Percentiles rank a stretch among this genome's conserved stretches.
phyloP scores from a whole-genome alignment of 2,329 filamentous ascomycete species.

The Emmonsia crescens region DNA sequence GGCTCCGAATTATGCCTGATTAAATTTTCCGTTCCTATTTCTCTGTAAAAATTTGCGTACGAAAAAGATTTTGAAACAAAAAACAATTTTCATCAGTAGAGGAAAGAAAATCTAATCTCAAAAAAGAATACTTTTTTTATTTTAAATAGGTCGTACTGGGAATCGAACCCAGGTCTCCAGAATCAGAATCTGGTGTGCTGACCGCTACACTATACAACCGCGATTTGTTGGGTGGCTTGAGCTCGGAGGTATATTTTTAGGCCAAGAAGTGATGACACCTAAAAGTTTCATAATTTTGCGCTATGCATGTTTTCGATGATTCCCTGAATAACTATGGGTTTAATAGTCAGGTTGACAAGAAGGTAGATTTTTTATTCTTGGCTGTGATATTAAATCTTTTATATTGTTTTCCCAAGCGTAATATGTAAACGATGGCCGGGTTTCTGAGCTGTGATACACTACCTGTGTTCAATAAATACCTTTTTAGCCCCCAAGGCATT shows the following conservation, averaged over 20 bases:
- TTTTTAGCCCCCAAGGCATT: too few species aligned
- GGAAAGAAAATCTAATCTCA: not conserved
- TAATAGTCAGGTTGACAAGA: too few species aligned
- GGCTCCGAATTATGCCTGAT: not conserved
- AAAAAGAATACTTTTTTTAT: not conserved
- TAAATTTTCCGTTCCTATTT: not conserved
- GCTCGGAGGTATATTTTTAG: not conserved
- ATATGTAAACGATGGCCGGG: too few species aligned
- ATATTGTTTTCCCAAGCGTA: too few species aligned
- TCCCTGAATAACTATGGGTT: too few species aligned
- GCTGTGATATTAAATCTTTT: too few species aligned
- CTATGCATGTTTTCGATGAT: too few species aligned
- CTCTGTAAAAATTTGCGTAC: too few species aligned
- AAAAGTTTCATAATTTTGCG: too few species aligned
- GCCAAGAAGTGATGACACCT: not conserved
- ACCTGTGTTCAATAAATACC: too few species aligned
- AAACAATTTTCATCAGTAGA: not conserved
- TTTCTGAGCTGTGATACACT: too few species aligned
- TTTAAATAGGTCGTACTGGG: slow-evolving; percentile 10
- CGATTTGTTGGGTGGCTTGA: not conserved
- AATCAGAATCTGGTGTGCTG: slow-evolving; percentile 11
- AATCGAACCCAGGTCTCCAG: slow-evolving; percentile 12
- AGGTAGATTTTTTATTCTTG: too few species aligned
- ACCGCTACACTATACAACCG: slow-evolving; percentile 12
- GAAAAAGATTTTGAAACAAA: not conserved